Conservation (phyloP, 2,329 filamentous ascomycete genomes). For the Alternaria infectoria region DNA sequence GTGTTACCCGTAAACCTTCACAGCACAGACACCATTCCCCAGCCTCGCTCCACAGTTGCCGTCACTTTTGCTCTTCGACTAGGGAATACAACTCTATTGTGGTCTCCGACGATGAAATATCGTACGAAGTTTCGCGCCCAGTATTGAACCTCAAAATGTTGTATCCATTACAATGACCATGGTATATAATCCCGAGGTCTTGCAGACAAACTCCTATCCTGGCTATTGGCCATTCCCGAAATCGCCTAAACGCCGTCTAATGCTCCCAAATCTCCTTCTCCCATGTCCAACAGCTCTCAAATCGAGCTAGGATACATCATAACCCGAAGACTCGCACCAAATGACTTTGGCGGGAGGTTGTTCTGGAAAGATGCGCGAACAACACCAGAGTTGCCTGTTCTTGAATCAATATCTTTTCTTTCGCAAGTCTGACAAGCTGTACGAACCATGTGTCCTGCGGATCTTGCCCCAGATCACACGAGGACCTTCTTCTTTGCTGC, state of each 20-base stretch:
- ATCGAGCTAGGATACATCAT: conserved; percentile 77
- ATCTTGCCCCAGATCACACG: conserved; percentile 98
- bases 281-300: background rate
- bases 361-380: conserved; percentile 93
- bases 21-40: background rate
- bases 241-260: conserved; percentile 10
- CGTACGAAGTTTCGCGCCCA: background rate
- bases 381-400: conserved; percentile 87
- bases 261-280: background rate
- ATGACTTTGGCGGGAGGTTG: conserved; percentile 88
- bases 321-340: conserved; percentile 75
- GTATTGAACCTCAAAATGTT: background rate
- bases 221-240: conserved; percentile 1
- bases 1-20: background rate
- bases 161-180: background rate
- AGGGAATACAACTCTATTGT: background rate
- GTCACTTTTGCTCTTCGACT: background rate
- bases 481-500: conserved; percentile 66
- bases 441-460: conserved; percentile 78
- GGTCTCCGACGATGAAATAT: background rate
- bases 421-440: conserved; percentile 41
- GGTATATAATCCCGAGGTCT: background rate
- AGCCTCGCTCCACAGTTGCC: background rate
- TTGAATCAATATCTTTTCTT: conserved; percentile 36
- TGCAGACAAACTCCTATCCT: background rate